Conservation (phyloP, 2,329 filamentous ascomycete species). For the Pseudogymnoascus sp. region DNA sequence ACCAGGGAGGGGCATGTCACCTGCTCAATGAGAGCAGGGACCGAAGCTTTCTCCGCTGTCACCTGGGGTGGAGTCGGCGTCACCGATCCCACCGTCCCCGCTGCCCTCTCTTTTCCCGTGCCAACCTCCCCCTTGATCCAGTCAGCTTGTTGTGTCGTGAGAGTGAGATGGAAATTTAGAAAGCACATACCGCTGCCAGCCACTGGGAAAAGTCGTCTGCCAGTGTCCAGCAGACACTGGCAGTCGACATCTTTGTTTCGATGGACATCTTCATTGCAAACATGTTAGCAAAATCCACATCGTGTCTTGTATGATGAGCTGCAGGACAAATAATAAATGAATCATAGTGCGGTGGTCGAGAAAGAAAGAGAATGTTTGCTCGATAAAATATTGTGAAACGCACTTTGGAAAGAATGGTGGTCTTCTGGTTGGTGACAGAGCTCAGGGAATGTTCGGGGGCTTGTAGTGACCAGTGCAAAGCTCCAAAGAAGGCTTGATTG, state of each 20-base stretch:
- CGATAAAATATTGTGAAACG: neutral
- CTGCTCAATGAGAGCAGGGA: slow-evolving; percentile 3
- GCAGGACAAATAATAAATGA: neutral
- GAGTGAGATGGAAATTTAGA: neutral
- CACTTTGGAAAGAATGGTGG: neutral
- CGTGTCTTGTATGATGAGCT: neutral
- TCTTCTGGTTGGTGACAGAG: neutral
- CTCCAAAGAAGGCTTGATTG: neutral
- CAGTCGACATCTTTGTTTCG: neutral
- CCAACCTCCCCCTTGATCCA: neutral
- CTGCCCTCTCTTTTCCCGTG: slow-evolving; percentile 20
- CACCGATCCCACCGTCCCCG: slow-evolving; percentile 31
- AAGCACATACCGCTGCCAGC: neutral
- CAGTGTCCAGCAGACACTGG: neutral
- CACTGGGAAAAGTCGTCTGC: neutral
- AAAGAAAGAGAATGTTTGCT: neutral
- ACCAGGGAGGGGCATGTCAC: neutral
- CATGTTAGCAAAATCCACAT: neutral
- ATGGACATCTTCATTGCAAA: neutral
- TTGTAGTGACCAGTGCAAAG: neutral
- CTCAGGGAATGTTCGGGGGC: neutral
- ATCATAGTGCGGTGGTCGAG: too few relatives aligned
- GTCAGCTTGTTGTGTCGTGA: neutral
- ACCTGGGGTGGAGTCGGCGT: neutral
- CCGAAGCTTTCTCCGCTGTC: neutral